phyloP scores from a whole-genome alignment of 2,329 filamentous ascomycete species.

The Plenodomus lindquistii region DNA sequence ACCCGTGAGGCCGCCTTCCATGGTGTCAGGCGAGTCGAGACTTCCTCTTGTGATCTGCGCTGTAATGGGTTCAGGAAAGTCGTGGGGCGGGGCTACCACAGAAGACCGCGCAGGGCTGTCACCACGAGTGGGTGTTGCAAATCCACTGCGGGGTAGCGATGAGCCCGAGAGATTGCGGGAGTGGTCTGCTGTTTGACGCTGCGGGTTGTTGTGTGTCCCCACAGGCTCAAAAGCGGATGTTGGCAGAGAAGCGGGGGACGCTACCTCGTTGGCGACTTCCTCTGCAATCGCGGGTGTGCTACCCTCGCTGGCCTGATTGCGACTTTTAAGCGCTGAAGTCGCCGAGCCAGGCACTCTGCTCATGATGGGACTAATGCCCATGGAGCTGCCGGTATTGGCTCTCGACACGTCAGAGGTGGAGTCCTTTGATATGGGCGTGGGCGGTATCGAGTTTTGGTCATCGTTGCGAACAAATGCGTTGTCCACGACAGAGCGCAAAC shows the following conservation, averaged over 20 bases:
- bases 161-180: conserved; percentile 46
- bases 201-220: conserved; percentile 30
- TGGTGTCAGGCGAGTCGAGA: conserved; percentile 31
- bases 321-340: conserved; percentile 41
- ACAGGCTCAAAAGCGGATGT: conserved; percentile 34
- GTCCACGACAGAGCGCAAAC: conserved; percentile 58
- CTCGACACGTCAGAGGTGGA: conserved; percentile 53
- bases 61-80: conserved; percentile 51
- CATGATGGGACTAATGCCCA: conserved; percentile 69
- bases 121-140: conserved; percentile 61
- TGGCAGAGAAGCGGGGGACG: conserved; percentile 41
- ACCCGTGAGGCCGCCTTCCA: conserved; percentile 29
- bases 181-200: conserved; percentile 46
- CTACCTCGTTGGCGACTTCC: conserved; percentile 48
- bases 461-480: conserved; percentile 66
- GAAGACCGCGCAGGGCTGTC: conserved; percentile 66
- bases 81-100: conserved; percentile 52
- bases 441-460: conserved; percentile 57
- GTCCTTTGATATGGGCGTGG: conserved; percentile 55
- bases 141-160: conserved; percentile 53
- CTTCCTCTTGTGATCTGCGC: conserved; percentile 52
- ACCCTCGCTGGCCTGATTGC: conserved; percentile 45
- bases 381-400: conserved; percentile 66
- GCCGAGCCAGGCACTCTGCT: conserved; percentile 56
- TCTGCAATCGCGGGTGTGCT: conserved; percentile 61